Evolutionary conservation across 106 monocot genomes (phyloP), one percentile per base, ranked within the genome.

Genomic region (Platanthera zijinensis): DNA sequence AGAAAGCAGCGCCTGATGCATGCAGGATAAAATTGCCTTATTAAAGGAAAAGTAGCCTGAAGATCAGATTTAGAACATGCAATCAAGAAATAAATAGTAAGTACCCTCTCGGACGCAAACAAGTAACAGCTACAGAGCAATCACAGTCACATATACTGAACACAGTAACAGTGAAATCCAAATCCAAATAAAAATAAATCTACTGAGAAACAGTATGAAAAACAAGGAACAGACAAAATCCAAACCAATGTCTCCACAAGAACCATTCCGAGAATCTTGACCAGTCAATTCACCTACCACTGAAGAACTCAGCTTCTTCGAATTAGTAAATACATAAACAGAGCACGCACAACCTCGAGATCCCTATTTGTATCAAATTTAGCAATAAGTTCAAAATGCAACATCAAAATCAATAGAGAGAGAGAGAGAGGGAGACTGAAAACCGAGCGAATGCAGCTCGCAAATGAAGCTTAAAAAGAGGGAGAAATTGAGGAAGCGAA

Each of bases 371-470:
- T 15, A 8, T n/a, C 72, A 72, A 21, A 72, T 9, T 72, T 19
- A 72, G 72, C 46, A 72, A 22, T 51, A 21, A 72, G 50, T 51
- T 72, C 72, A 72, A 72, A 72, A 72, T 72, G 72, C 51, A 22
- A 13, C 17, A 50, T 10, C 72, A 72, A 21, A 70, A 51, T 10
- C 10, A 39, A 39, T 39, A 39, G 2, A 39, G 2, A 39, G 0
- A 32, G 0, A 10, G 48, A 70, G 47, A 72, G 14, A 72, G 51
- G 10, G 14, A 51, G 15, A 2, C 4, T 3, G 51, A 50, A 50
- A 72, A 8, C 6, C 5, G 48, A 72, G 21, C 21, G 25, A 8
- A 19, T 51, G 19, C 51, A 51, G 51, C 5, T n/a, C 15, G 6
- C 71, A 47, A n/a, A 49, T 17, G 71, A 6, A 48, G 6, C 71